These are phyloP conservation scores for Apophysomyces variabilis DNA, from an alignment of 371 early-diverging fungal genomes.

Conservation along the genomic window DNA sequence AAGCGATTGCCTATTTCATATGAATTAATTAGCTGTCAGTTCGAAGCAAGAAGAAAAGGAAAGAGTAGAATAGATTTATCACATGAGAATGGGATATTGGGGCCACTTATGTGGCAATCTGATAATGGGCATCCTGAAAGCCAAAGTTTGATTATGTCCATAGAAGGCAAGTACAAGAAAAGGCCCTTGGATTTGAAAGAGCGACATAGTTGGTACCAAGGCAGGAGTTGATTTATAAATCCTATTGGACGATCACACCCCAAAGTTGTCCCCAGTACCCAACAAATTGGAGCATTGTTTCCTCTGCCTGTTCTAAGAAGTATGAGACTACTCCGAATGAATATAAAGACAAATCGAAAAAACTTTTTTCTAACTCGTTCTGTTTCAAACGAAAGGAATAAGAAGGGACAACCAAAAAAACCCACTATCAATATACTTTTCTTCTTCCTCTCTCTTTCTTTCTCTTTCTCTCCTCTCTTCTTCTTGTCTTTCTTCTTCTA, in stretches of 20 bases:
- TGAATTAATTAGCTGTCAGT: too few relatives aligned
- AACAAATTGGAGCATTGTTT: slow-evolving; percentile 1
- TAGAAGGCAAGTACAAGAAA: too few relatives aligned
- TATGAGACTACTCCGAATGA: not conserved
- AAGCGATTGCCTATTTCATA: too few relatives aligned
- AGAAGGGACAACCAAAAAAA: not conserved
- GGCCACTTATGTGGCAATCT: not conserved
- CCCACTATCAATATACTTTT: too few relatives aligned
- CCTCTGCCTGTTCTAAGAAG: not conserved
- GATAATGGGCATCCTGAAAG: not conserved
- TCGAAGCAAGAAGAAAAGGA: not conserved
- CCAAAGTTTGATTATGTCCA: too few relatives aligned
- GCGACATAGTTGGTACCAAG: too few relatives aligned
- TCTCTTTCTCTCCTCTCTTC: not conserved
- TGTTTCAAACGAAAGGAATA: slow-evolving; percentile 5
- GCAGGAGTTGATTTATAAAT: not conserved
- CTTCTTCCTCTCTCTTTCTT: not conserved
- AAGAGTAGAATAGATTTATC: not conserved
- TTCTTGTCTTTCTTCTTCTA: not conserved
- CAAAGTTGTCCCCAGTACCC: slow-evolving; percentile 3
- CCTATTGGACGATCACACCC: slow-evolving; percentile 8
- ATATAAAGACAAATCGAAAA: not conserved
- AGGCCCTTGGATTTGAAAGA: too few relatives aligned
- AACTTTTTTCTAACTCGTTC: not conserved
- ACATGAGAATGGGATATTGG: slow-evolving; percentile 3